Evolutionary conservation across 2,329 filamentous ascomycete genomes (phyloP).

Genomic region (Thielaviopsis euricoi): DNA sequence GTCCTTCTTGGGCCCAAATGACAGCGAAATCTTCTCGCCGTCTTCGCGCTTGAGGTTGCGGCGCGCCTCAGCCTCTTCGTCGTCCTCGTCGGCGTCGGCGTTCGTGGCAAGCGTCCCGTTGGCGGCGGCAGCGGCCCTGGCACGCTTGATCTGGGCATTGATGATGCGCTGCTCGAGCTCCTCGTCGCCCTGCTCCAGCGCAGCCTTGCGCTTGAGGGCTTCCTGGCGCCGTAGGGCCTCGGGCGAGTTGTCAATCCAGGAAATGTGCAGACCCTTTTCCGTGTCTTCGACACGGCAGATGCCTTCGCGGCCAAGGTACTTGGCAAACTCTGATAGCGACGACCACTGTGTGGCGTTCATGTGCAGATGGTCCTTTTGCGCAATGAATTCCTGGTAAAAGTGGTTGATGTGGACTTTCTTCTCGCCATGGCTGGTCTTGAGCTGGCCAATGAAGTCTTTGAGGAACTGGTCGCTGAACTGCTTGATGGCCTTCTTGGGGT

Average conservation of each 20-base stretch:
- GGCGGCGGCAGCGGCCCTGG: conserved; percentile 41
- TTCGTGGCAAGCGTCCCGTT: conserved; percentile 25
- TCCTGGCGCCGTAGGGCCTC: conserved; percentile 70
- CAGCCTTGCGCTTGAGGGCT: conserved; percentile 65
- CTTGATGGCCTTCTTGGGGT: conserved; percentile 69
- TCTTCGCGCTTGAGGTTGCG: conserved; percentile 42
- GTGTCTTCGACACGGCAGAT: conserved; percentile 83
- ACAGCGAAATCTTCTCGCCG: conserved; percentile 61
- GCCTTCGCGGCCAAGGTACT: conserved; percentile 69
- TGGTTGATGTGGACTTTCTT: conserved; percentile 80
- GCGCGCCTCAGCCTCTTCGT: conserved; percentile 24
- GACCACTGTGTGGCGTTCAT: conserved; percentile 90
- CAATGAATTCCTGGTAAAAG: conserved; percentile 91
- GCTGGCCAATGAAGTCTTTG: conserved; percentile 57
- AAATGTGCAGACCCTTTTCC: conserved; percentile 67
- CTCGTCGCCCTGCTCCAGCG: conserved; percentile 80
- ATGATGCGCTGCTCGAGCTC: conserved; percentile 74
- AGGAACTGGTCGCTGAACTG: conserved; percentile 71
- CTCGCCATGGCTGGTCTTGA: conserved; percentile 75
- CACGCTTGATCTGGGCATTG: conserved; percentile 65
- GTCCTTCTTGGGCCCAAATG: conserved; percentile 36
- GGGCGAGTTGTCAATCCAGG: conserved; percentile 83
- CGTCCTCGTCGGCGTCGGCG: conserved; percentile 25
- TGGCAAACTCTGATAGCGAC: conserved; percentile 77
- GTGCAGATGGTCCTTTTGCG: conserved; percentile 73